Evolutionary conservation across 768 basidiomycete genomes (phyloP), one percentile per base, ranked within the genome.

Genomic region (Mycena floridula): DNA sequence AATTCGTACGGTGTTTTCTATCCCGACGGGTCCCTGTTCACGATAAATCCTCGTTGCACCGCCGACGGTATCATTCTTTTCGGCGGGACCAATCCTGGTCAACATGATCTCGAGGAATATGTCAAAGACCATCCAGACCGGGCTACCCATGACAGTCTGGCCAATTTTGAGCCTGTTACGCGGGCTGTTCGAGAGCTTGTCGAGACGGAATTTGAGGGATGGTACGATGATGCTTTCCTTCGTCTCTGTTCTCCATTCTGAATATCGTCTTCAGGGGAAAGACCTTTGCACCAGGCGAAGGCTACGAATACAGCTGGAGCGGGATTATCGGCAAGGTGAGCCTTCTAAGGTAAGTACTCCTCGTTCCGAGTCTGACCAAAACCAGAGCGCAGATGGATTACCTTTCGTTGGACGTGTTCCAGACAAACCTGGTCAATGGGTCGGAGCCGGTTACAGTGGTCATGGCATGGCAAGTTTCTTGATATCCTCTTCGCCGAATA

Each of bases 381-480:
- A 5, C 18, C 22, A 54, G 53, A 54, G 50, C 42, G 48, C 47
- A 7, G 49, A 52, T 42, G 47, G 45, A 25, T 40, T 58, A 0
- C 57, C 57, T 3, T 56, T 51, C 44, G 47, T 56, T 22, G 57
- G 57, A 1, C 36, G 27, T 7, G 36, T 58, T 11, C 55, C 52
- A 18, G 48, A 49, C 35, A 43, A 45, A 16, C 46, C 52, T 3
- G 55, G 55, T 0, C 50, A 49, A 27, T 58, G 50, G 47, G 46
- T 58, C 12, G 50, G 43, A 24, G 54, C 54, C 5, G 57, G 57
- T 7, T 50, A n/a, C n/a, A n/a, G n/a, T n/a, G n/a, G n/a, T n/a
- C n/a, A n/a, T n/a, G n/a, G n/a, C n/a, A n/a, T n/a, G n/a, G n/a
- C n/a, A n/a, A n/a, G n/a, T n/a, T n/a, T n/a, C n/a, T n/a, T n/a